These are phyloP conservation scores for Candida nonsorbophila DNA, from an alignment of 805 yeast genomes.

Conservation along the genomic window DNA sequence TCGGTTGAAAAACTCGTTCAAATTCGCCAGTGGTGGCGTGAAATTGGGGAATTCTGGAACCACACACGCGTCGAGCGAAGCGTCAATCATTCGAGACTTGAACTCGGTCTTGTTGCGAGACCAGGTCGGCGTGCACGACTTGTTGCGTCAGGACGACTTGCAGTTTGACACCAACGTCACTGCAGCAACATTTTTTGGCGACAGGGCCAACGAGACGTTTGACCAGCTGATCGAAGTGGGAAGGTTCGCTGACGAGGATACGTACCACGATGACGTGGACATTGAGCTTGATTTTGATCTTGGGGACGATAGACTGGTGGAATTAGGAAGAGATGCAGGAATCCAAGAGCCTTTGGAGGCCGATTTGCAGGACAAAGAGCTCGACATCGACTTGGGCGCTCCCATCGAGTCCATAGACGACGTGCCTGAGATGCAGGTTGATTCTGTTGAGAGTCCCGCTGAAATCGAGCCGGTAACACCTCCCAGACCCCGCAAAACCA, in stretches of 20 bases:
- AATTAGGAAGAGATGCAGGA: constrained; percentile 44
- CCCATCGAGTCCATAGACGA: constrained; percentile 35
- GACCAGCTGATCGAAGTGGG: constrained; percentile 67
- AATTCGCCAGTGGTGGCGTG: constrained; percentile 28
- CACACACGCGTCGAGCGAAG: too few relatives aligned
- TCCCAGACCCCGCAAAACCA: constrained; percentile 17
- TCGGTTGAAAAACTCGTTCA: constrained; percentile 65
- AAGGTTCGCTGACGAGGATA: constrained; percentile 35
- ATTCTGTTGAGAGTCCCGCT: constrained; percentile 6
- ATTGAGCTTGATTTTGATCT: constrained; percentile 49
- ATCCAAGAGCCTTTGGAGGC: constrained; percentile 6
- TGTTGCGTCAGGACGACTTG: constrained; percentile 60
- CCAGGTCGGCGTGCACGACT: constrained; percentile 71
- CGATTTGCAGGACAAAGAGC: constrained; percentile 9
- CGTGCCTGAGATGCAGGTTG: constrained; percentile 6
- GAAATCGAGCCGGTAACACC: constrained; percentile 20
- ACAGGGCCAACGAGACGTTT: too few relatives aligned
- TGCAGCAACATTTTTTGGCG: too few relatives aligned
- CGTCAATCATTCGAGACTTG: too few relatives aligned
- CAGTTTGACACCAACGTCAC: too few relatives aligned
- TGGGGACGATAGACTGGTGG: constrained; percentile 24
- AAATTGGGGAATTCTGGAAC: constrained; percentile 14
- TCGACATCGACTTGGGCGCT: constrained; percentile 33
- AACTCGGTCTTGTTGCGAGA: constrained; percentile 58
- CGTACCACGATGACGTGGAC: constrained; percentile 33